These are phyloP conservation scores for Epipyxis sp. DNA, from an alignment of 108 stramenopile genomes.

Conservation along the genomic window DNA sequence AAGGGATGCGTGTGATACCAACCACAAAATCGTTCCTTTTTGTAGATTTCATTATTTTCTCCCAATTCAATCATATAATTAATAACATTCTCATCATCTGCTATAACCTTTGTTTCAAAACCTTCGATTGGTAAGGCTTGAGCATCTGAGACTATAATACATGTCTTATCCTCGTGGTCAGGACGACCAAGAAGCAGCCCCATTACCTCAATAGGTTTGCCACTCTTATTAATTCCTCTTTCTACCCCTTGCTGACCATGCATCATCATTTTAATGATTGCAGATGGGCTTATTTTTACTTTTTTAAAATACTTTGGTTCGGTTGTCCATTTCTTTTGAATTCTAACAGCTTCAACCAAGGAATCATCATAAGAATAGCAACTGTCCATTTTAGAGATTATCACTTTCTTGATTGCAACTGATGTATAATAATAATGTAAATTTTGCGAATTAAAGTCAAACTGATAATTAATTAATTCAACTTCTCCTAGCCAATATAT, in stretches of 20 bases:
- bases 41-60: slow-evolving; percentile 80
- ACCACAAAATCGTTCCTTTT: slow-evolving; percentile 68
- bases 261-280: slow-evolving; percentile 66
- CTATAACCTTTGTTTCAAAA: slow-evolving; percentile 88
- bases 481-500: too few species aligned
- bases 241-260: slow-evolving; percentile 95
- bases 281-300: slow-evolving; percentile 55
- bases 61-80: slow-evolving; percentile 96
- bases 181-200: slow-evolving; percentile 67
- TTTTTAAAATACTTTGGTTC: slow-evolving; percentile 59
- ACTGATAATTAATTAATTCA: too few species aligned
- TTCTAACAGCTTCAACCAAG: slow-evolving; percentile 3
- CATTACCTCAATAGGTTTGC: slow-evolving; percentile 85
- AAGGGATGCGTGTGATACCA: slow-evolving; percentile 99
- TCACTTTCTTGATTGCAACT: too few species aligned
- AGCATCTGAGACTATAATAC: slow-evolving; percentile 83
- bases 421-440: too few species aligned
- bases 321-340: slow-evolving; percentile 40
- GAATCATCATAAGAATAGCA: not conserved
- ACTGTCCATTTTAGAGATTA: not conserved
- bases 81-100: slow-evolving; percentile 84
- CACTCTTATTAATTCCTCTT: slow-evolving; percentile 75
- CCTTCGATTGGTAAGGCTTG: slow-evolving; percentile 96
- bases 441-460: too few species aligned
- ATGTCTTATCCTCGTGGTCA: slow-evolving; percentile 39